Evolutionary conservation across 345 rosid species (phyloP).

Genomic region (Pugionium cornutum): DNA sequence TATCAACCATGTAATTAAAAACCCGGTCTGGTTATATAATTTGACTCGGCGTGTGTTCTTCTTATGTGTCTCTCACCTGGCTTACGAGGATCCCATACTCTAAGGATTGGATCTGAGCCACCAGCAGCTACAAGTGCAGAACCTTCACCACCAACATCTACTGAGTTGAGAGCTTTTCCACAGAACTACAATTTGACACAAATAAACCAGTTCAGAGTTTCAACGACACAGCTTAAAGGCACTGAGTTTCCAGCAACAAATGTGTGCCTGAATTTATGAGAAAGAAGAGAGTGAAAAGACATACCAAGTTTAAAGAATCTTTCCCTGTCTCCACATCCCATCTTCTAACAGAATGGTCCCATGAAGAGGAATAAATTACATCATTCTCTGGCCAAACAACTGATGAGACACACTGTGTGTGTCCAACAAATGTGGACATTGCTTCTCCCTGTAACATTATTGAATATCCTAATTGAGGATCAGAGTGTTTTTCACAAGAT

Average conservation of each 20-base stretch:
- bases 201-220: constrained; percentile 6
- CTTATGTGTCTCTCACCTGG: constrained; percentile 59
- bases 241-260: not conserved
- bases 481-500: not conserved
- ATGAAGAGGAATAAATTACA: constrained; percentile 79
- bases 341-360: constrained; percentile 88
- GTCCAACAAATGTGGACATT: constrained; percentile 77
- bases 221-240: not conserved
- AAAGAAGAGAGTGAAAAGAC: constrained; percentile 35
- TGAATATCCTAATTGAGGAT: not conserved
- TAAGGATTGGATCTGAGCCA: constrained; percentile 84
- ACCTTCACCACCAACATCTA: constrained; percentile 93
- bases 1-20: constrained; percentile 1
- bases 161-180: constrained; percentile 78
- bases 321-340: constrained; percentile 94
- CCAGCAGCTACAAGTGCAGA: constrained; percentile 87
- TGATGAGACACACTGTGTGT: constrained; percentile 80
- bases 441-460: constrained; percentile 66
- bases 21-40: constrained; percentile 6
- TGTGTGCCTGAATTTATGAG: not conserved
- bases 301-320: constrained; percentile 65
- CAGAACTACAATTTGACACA: constrained; percentile 53
- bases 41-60: constrained; percentile 14
- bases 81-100: constrained; percentile 98
- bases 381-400: constrained; percentile 81